phyloP scores from a whole-genome alignment of 192 early-diverging fungal species.

The Mortierella alpina region DNA sequence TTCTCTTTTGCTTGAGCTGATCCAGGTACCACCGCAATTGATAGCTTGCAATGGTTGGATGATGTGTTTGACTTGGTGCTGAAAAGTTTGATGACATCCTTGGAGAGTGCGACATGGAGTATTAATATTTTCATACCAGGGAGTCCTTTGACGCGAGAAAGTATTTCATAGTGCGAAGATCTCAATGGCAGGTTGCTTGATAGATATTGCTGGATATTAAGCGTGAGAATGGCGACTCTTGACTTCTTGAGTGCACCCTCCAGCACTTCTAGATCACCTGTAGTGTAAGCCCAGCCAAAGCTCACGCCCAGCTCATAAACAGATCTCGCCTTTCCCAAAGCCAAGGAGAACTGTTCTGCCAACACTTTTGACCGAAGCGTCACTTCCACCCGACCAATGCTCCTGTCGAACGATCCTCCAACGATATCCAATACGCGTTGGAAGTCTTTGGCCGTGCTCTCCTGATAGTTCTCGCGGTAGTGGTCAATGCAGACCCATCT shows the following conservation, averaged over 20 bases:
- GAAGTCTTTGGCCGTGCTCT: conserved; percentile 5
- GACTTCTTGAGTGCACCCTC: background rate
- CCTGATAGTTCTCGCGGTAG: conserved; percentile 2
- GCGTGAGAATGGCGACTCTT: background rate
- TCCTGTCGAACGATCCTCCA: conserved; percentile 7
- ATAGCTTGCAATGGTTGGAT: background rate
- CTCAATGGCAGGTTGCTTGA: background rate
- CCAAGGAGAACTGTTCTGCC: background rate
- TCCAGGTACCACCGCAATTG: background rate
- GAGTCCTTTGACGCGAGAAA: conserved; percentile 3
- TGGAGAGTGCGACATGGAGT: background rate
- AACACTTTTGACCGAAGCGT: conserved; percentile 2
- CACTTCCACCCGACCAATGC: conserved; percentile 5
- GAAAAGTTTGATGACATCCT: background rate
- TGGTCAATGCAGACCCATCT: background rate
- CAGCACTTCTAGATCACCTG: background rate
- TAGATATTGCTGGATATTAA: background rate
- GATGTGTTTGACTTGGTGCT: background rate
- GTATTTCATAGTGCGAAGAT: background rate
- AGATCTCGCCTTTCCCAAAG: conserved; percentile 4
- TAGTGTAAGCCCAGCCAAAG: background rate
- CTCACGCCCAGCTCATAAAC: conserved; percentile 8
- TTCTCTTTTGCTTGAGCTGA: background rate
- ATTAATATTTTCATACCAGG: background rate
- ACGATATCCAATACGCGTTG: background rate